A percentile compares a stretch with the other conserved stretches of the same genome.
These are phyloP conservation scores for Mitragyna speciosa DNA, from an alignment of 257 asterid species.

Conservation along the genomic window DNA sequence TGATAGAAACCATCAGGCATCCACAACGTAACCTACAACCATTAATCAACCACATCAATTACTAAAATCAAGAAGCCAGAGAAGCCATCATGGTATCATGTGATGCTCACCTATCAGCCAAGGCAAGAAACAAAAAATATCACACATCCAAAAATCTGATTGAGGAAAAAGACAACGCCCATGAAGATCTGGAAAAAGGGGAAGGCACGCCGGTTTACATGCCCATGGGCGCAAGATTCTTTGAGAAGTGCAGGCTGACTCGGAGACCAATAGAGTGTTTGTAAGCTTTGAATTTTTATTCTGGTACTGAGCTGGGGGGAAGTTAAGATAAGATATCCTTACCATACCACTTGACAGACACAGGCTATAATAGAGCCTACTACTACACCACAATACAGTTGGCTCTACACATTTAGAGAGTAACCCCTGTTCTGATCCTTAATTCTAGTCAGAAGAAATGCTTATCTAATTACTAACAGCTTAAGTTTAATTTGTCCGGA, in stretches of 20 bases:
- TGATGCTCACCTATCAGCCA: background rate
- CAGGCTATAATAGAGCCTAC: no score
- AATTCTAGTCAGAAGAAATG: background rate
- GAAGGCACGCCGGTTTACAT: background rate
- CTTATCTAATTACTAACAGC: no score
- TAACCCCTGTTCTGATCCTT: no score
- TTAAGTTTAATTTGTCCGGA: background rate
- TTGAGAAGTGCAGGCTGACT: background rate
- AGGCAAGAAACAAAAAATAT: background rate
- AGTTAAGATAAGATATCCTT: no score
- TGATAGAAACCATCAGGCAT: background rate
- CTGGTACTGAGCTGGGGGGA: no score
- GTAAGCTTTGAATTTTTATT: no score
- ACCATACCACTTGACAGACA: no score
- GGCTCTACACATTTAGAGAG: no score
- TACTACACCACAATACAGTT: no score
- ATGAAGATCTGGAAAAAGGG: background rate
- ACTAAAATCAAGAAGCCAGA: background rate
- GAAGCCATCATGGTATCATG: background rate
- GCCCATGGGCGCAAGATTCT: conserved; percentile 3
- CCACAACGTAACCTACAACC: background rate
- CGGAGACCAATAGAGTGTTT: background rate
- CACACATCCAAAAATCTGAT: background rate
- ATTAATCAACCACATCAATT: background rate
- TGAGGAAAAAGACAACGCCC: conserved; percentile 5